Percentiles rank a stretch among this genome's conserved stretches.
These are phyloP conservation scores for Talaromyces rugulosus DNA, from an alignment of 2,329 filamentous ascomycete genomes.

Conservation along the genomic window DNA sequence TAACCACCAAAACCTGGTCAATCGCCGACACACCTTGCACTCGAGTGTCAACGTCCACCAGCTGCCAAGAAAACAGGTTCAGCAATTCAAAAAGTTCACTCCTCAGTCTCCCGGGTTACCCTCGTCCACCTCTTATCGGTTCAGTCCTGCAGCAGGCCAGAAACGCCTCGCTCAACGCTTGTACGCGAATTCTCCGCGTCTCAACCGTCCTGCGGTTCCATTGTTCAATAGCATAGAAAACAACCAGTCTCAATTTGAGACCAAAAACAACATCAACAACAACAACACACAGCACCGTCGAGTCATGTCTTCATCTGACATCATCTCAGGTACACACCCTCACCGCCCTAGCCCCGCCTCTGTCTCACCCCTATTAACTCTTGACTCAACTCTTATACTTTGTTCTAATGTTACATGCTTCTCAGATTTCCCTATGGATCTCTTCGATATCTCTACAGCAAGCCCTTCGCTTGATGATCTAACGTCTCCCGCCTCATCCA, in stretches of 20 bases:
- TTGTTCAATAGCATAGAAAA: conserved; percentile 31
- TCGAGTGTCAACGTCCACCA: conserved; percentile 32
- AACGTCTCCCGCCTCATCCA: conserved; percentile 20
- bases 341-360: conserved; percentile 31
- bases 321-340: conserved; percentile 33
- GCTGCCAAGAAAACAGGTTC: conserved; percentile 30
- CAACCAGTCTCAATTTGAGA: conserved; percentile 10
- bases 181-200: conserved; percentile 32
- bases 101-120: conserved; percentile 35
- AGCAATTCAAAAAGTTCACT: conserved; percentile 36
- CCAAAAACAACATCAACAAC: conserved; percentile 3
- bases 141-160: conserved; percentile 27
- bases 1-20: conserved; percentile 25
- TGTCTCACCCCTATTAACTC: conserved; percentile 30
- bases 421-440: conserved; percentile 12
- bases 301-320: conserved; percentile 37
- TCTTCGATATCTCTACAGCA: conserved; percentile 10
- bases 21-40: conserved; percentile 31
- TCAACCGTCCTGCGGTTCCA: conserved; percentile 37
- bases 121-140: conserved; percentile 35
- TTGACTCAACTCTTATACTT: conserved; percentile 3
- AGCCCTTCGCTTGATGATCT: conserved; percentile 11
- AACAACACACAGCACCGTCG: conserved; percentile 24
- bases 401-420: neutral
- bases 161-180: conserved; percentile 26